Evolutionary conservation across 805 yeast genomes (phyloP), one percentile per base, ranked within the genome.

Genomic region (Kodamaea sagamina): DNA sequence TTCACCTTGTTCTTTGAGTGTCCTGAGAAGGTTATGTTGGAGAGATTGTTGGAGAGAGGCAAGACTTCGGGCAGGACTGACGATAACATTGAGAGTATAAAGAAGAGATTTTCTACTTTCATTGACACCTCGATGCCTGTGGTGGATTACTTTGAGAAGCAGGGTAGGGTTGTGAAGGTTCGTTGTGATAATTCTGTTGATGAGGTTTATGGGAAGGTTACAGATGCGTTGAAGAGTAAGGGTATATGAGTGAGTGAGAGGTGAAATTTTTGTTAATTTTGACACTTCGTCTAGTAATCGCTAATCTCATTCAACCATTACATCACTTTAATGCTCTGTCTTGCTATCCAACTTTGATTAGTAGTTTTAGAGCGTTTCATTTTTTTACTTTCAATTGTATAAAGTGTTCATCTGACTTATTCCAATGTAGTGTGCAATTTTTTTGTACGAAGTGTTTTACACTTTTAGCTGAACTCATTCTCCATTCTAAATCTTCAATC

Each of bases 31-130:
- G 86, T 88, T 42, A 90, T 92, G 97, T 73, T 89, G 52, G 68
- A 78, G 51, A 82, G 99, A 62, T 75, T 92, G 49, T 69, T 92
- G 47, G 86, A 89, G 65, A 81, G 99, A 65, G 96, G 97, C 22
- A 86, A 92, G 72, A 92, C 97, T 10, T 83, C 93, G 57, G 99
- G 99, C 25, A 82, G 99, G 62, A 62, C 86, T 19, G 99, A 92
- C 63, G 99, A 92, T 63, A 92, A 92, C 65, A 77, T 85, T 44
- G 97, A 90, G 61, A 82, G 92, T 50, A 90, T 93, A 63, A 82
- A 76, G 59, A 90, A 93, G 71, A 80, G 99, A 64, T 92, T 92
- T 72, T 79, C 72, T 55, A 85, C 92, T 9, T 92, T 92, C 57
- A 63, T 82, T 32, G 95, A 89, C 36, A 89, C 97, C 3, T 82